These are phyloP conservation scores for Annona squamosa DNA, from an alignment of 164 flowering plant genomes.

Conservation along the genomic window DNA sequence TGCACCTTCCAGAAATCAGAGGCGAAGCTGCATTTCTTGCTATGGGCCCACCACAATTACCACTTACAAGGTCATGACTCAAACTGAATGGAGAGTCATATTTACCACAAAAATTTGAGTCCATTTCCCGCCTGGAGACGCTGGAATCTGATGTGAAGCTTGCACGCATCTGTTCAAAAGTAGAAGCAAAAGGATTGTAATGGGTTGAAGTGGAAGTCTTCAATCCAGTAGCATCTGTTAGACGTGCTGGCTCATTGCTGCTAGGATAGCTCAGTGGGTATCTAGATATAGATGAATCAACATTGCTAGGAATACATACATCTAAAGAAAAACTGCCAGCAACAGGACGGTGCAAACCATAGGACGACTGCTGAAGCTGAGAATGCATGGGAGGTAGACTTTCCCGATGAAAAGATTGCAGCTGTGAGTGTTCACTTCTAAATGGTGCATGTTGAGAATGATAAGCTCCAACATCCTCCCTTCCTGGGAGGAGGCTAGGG, in stretches of 20 bases:
- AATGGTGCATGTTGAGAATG: slow-evolving; percentile 10
- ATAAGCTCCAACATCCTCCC: slow-evolving; percentile 3
- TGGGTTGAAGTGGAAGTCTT: slow-evolving; percentile 32
- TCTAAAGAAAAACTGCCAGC: slow-evolving; percentile 19
- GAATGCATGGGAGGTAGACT: slow-evolving; percentile 18
- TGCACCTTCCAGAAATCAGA: slow-evolving; percentile 25
- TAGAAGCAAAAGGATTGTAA: slow-evolving; percentile 66
- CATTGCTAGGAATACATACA: slow-evolving; percentile 21
- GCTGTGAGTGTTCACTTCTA: slow-evolving; percentile 14
- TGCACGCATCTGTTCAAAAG: slow-evolving; percentile 50
- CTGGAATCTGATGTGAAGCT: slow-evolving; percentile 37
- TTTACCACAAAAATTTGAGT: slow-evolving; percentile 15
- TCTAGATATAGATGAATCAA: slow-evolving; percentile 20
- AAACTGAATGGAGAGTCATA: slow-evolving; percentile 20
- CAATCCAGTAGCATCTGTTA: slow-evolving; percentile 33
- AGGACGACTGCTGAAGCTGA: slow-evolving; percentile 27
- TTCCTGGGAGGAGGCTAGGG: slow-evolving; percentile 2
- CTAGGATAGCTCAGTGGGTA: slow-evolving; percentile 29
- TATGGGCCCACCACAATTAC: slow-evolving; percentile 21
- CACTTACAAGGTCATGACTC: slow-evolving; percentile 26
- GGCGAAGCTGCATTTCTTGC: slow-evolving; percentile 26
- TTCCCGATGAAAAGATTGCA: slow-evolving; percentile 24
- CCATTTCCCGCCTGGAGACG: slow-evolving; percentile 30
- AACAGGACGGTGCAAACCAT: slow-evolving; percentile 16
- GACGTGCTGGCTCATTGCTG: slow-evolving; percentile 21